A percentile compares a stretch with the other conserved stretches of the same genome.
Evolutionary conservation across 2,329 filamentous ascomycete species (phyloP).

Genomic region (Colletotrichum tofieldiae): DNA sequence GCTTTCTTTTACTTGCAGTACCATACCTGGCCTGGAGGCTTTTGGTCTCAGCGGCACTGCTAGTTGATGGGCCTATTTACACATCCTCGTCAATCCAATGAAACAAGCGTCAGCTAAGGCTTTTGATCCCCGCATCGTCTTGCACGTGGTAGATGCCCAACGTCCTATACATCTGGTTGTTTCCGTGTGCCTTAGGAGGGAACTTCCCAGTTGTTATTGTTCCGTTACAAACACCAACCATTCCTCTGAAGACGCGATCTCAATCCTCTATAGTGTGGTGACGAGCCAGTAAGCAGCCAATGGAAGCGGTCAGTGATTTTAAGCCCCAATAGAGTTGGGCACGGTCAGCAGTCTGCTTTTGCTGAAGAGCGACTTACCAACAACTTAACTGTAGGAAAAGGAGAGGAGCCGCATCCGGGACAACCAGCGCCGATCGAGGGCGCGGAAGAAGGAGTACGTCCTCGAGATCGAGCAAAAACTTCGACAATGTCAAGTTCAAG

Average conservation of each 20-base stretch:
- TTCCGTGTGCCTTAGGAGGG: slow-evolving; percentile 2
- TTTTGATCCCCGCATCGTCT: slow-evolving; percentile 20
- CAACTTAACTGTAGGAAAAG: slow-evolving; percentile 28
- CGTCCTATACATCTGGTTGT: slow-evolving; percentile 16
- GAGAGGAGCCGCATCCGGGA: slow-evolving; percentile 73
- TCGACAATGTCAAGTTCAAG: slow-evolving; percentile 74
- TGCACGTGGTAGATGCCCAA: slow-evolving; percentile 27
- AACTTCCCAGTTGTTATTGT: slow-evolving; percentile 1
- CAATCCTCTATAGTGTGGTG: background rate
- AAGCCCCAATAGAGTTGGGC: background rate
- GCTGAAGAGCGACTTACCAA: slow-evolving; percentile 32
- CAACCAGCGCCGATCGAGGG: slow-evolving; percentile 84
- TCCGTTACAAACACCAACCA: slow-evolving; percentile 2
- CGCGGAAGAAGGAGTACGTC: slow-evolving; percentile 81
- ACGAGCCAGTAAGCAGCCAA: slow-evolving; percentile 21
- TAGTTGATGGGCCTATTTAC: slow-evolving; percentile 22
- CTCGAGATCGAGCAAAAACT: slow-evolving; percentile 78
- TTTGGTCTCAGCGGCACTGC: slow-evolving; percentile 8
- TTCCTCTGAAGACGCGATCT: background rate
- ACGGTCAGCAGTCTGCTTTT: background rate
- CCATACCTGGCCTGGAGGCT: slow-evolving; percentile 5
- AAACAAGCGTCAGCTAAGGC: slow-evolving; percentile 29
- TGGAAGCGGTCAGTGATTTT: slow-evolving; percentile 39
- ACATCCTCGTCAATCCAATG: slow-evolving; percentile 14
- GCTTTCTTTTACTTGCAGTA: slow-evolving; percentile 35